A percentile compares a stretch with the other conserved stretches of the same genome.
These are phyloP conservation scores for Elongisporangium anandrum DNA, from an alignment of 352 stramenopile species.

Conservation along the genomic window DNA sequence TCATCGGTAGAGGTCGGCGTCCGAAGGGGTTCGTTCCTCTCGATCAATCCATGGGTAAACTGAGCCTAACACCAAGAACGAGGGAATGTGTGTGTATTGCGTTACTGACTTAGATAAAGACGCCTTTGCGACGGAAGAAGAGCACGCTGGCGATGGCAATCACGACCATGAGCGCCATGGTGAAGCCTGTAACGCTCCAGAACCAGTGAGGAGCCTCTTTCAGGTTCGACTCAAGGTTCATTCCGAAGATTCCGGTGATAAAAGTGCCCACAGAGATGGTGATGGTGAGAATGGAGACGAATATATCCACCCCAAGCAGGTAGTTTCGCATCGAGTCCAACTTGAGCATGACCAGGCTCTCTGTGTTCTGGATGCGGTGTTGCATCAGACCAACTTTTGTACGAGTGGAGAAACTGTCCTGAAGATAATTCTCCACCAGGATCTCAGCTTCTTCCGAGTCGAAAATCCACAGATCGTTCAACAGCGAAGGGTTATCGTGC, in stretches of 20 bases:
- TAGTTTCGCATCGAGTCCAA: constrained; percentile 80
- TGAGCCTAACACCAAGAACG: too few species aligned
- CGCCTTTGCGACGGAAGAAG: not conserved
- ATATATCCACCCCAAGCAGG: constrained; percentile 46
- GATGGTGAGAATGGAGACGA: constrained; percentile 55
- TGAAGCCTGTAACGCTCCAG: constrained; percentile 26
- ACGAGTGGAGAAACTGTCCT: constrained; percentile 76
- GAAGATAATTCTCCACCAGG: constrained; percentile 74
- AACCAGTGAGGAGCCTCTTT: constrained; percentile 27
- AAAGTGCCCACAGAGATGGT: constrained; percentile 57
- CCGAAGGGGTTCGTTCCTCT: too few species aligned
- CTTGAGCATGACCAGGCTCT: constrained; percentile 78
- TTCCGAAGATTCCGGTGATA: constrained; percentile 54
- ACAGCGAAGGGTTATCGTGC: constrained; percentile 41
- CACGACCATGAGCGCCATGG: constrained; percentile 25
- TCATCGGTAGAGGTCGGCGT: too few species aligned
- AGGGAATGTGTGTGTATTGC: too few species aligned
- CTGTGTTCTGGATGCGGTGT: constrained; percentile 70
- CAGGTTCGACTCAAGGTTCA: constrained; percentile 47
- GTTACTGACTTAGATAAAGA: not conserved
- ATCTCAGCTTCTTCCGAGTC: constrained; percentile 74
- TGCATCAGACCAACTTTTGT: constrained; percentile 67
- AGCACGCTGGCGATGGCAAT: constrained; percentile 4
- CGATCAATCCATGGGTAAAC: too few species aligned
- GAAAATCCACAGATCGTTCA: constrained; percentile 54